Evolutionary conservation across 2,329 filamentous ascomycete species (phyloP), one percentile per base, ranked within the genome.

Genomic region (Colletotrichum magnum): DNA sequence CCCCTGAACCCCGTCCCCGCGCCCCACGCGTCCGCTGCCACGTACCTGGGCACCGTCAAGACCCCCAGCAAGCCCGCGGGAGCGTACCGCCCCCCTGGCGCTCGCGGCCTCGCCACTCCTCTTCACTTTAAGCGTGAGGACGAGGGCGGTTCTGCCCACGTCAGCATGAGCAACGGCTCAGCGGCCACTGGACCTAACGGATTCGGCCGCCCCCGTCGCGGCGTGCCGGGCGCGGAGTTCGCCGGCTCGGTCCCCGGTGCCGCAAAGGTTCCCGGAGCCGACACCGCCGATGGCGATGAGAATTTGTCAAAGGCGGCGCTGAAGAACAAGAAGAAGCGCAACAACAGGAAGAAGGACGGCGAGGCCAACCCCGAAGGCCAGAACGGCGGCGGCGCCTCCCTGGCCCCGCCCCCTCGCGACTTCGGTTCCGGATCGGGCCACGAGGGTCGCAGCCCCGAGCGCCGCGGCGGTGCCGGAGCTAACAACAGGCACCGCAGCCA

Each of bases 271-370:
- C 89, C 91, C 28, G 87, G 88, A 5, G 89, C 92, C 15, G 89
- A 87, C 69, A 85, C 88, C 43, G 87, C 72, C 80, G 91, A 81
- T 83, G 91, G 87, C 79, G 92, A 94, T 70, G 93, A 93, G 74
- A 91, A 88, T 74, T 80, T 96, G 71, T 95, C 93, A 71, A 97
- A 96, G 84, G 90, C 92, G 62, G 94, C 93, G 13, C 85, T 94
- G 75, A 98, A 98, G 88, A 98, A 98, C 84, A 98, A 98, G 89
- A 98, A 98, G 89, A 98, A 98, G 89, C 90, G 96, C 74, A 93
- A 93, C 72, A 88, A 86, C 73, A 98, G 97, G 87, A 98, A 98
- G 83, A 96, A 95, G 78, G 94, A 96, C 54, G 88, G 86, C 6
- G 93, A 94, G 18, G 89, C 88, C 58, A 91, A 90, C 59, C 73